Base-by-base conservation (phyloP, 306 rosid species). In the Ormosia emarginata region DNA sequence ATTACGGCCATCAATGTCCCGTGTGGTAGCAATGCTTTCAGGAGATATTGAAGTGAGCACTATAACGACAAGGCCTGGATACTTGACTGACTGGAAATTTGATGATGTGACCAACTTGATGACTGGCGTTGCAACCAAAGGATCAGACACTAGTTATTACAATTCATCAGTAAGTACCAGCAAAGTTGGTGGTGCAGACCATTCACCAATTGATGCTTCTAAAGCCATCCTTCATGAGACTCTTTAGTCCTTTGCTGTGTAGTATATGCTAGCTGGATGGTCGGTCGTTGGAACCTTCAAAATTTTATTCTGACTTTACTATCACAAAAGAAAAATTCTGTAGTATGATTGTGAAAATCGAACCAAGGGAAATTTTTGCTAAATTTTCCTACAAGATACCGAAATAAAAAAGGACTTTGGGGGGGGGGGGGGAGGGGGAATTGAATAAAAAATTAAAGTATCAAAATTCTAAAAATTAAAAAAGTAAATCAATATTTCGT, bases 21-120 rank as follows among this genome's bases (percentile, higher is more conserved):
- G 89, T 3, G 95, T 89, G 17, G 90, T 93, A 77, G 92, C 92
- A 62, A 93, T 93, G 95, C 91, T 93, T 74, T 64, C 88, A 0
- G 94, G 95, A 82, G 91, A 91, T 67, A 47, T 74, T 2, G 95
- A 91, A 81, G 94, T 91, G 86, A 55, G 80, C 61, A 1, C 81
- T 40, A 88, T 85, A 36, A 84, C 86, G 68, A 41, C 94, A 32
- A 87, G 61, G 83, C 97, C 95, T 5, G 92, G 91, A 24, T 93
- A 93, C 86, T 43, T 93, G 59, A 81, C 92, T 5, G 92, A 90
- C 41, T 89, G 91, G 97, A 89, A 79, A 56, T 93, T 87, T 59
- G 88, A 91, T 36, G 95, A 88, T 43, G 67, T 32, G 13, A 78
- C 41, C 30, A 79, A 75, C 86, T 8, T 46, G 2, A 77, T 77